phyloP scores from a whole-genome alignment of 306 rosid species.

The Pyrus bretschneideri region DNA sequence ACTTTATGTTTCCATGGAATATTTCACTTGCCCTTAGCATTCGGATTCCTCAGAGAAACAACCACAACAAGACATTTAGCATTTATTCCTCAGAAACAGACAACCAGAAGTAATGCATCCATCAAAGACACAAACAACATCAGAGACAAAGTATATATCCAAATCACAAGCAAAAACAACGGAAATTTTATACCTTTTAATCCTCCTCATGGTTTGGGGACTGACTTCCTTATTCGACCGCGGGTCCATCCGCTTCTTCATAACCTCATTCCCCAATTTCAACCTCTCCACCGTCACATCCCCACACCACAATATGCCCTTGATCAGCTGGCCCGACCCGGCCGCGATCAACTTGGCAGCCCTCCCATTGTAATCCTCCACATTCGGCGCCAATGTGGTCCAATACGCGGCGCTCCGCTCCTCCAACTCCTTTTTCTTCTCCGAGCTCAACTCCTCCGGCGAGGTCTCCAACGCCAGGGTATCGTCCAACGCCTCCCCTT shows the following conservation, averaged over 20 bases:
- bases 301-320: constrained; percentile 94
- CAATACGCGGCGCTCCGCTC: constrained; percentile 69
- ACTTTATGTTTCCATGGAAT: not conserved
- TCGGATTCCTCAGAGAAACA: not conserved
- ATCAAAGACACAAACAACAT: not conserved
- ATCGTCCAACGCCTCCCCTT: constrained; percentile 57
- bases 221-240: constrained; percentile 41
- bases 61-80: constrained; percentile 6
- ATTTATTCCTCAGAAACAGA: not conserved
- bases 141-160: not conserved
- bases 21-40: not conserved
- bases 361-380: constrained; percentile 73
- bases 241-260: constrained; percentile 64
- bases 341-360: constrained; percentile 69
- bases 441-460: constrained; percentile 58
- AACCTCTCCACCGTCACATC: constrained; percentile 87
- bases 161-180: not conserved
- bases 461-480: constrained; percentile 54
- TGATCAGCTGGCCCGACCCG: constrained; percentile 67
- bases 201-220: constrained; percentile 73
- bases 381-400: constrained; percentile 96
- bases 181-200: constrained; percentile 46
- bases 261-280: constrained; percentile 67
- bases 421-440: constrained; percentile 70
- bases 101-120: not conserved